Base-by-base conservation (phyloP, 2,329 filamentous ascomycete species). In the Zasmidium cellare region DNA sequence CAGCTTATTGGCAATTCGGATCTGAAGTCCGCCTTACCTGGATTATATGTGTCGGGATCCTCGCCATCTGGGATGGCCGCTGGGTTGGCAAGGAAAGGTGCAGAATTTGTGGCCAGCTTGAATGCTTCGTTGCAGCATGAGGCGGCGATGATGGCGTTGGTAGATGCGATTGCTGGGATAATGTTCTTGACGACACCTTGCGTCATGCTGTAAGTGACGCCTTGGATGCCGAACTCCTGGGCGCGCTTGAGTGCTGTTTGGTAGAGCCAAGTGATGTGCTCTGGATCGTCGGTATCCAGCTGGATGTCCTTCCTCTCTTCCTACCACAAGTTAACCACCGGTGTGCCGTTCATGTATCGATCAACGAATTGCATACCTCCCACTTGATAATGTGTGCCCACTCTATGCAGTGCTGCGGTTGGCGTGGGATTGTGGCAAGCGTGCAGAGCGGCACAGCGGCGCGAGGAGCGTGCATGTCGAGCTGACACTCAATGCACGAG, bases 161-260 rank as follows among this genome's bases (percentile, higher is more conserved):
- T 99, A 1, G 92, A 96, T 18, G 94, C 94, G 69, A 99, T 99
- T 24, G 94, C 96, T 0, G 94, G 94, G 61, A 99, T 99, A 75
- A 99, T 99, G 76, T 99, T 99, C 77, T 99, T 99, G 69, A 99
- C 91, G 2, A 97, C 96, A 56, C 94, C 96, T 73, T 99, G 94
- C 0, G 96, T 97, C 74, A 97, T 87, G 5, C 90, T 88, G 75
- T 99, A 99, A 1, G 94, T 97, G 57, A 99, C 91, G 9, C 94
- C 96, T 0, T 86, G 75, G 67, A 99, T 99, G 67, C 89, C 88
- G 77, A 96, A 99, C 71, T 99, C 90, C 57, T 87, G 75, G 0
- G 94, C 92, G 35, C 94, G 89, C 48, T 83, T 77, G 16, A 93
- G 82, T 0, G 94, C 92, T 70, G 92, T 92, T 62, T 91, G 83